A percentile compares a stretch with the other conserved stretches of the same genome.
Evolutionary conservation across 2,329 filamentous ascomycete species (phyloP).

Genomic region (Exophiala spinifera): DNA sequence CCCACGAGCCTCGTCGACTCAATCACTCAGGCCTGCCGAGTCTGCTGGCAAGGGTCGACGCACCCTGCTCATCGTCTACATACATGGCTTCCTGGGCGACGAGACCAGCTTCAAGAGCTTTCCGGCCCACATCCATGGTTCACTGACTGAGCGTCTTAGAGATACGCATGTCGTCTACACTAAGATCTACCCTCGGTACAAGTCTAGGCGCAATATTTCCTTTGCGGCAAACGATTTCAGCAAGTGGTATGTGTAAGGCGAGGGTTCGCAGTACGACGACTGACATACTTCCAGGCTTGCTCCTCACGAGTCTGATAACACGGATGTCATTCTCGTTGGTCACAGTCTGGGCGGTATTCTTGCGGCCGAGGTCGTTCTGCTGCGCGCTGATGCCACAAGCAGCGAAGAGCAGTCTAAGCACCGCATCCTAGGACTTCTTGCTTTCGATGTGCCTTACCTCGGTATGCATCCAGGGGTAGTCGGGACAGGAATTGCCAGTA

Average conservation of each 20-base stretch:
- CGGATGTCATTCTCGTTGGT: constrained; percentile 78
- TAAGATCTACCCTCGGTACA: constrained; percentile 56
- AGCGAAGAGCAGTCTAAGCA: constrained; percentile 57
- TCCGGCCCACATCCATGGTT: constrained; percentile 78
- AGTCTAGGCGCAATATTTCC: constrained; percentile 46
- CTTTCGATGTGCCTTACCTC: constrained; percentile 81
- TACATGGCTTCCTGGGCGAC: constrained; percentile 88
- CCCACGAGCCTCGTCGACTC: constrained; percentile 31
- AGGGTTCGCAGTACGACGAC: not conserved
- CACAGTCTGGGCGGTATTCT: constrained; percentile 89
- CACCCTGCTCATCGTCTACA: constrained; percentile 71
- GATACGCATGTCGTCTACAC: constrained; percentile 79
- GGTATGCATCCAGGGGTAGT: constrained; percentile 88
- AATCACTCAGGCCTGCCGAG: constrained; percentile 32
- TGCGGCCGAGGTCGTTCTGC: constrained; percentile 72
- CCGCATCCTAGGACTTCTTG: constrained; percentile 73
- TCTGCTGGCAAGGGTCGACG: constrained; percentile 36
- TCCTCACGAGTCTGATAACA: constrained; percentile 69
- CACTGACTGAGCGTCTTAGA: constrained; percentile 63
- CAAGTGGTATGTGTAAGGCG: constrained; percentile 54
- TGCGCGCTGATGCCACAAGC: constrained; percentile 38
- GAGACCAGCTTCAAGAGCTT: constrained; percentile 85
- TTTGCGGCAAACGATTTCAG: constrained; percentile 81
- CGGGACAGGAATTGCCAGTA: constrained; percentile 72
- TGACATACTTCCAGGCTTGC: constrained; percentile 53